These are phyloP conservation scores for Diaporthe nobilis DNA, from an alignment of 2,329 filamentous ascomycete genomes.

Conservation along the genomic window DNA sequence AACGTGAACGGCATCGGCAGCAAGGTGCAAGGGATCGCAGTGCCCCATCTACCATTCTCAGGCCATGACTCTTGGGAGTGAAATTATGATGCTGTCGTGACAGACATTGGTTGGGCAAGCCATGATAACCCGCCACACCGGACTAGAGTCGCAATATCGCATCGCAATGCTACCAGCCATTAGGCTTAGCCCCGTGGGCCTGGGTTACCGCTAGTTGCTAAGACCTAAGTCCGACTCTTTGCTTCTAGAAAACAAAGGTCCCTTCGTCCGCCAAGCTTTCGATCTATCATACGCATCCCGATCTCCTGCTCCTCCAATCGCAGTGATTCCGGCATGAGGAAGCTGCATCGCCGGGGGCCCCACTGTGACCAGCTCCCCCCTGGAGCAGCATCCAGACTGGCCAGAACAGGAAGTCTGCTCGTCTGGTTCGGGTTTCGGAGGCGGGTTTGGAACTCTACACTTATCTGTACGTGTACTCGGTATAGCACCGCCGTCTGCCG, in stretches of 20 bases:
- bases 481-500: neutral
- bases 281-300: conserved; percentile 21
- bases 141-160: neutral
- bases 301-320: conserved; percentile 20
- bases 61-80: neutral
- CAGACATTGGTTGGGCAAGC: neutral
- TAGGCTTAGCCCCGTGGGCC: conserved; percentile 21
- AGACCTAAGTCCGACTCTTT: conserved; percentile 16
- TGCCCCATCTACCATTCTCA: neutral
- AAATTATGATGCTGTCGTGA: neutral
- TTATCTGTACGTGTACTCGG: too few species aligned
- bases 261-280: conserved; percentile 23
- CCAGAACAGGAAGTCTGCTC: conserved; percentile 9
- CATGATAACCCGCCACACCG: neutral
- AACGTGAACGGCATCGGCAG: neutral
- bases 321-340: conserved; percentile 28
- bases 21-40: neutral
- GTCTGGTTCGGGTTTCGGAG: neutral
- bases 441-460: neutral
- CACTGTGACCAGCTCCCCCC: neutral
- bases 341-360: conserved; percentile 14
- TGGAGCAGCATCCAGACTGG: neutral
- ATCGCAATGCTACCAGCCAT: conserved; percentile 13
- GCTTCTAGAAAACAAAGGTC: conserved; percentile 25
- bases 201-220: neutral